Evolutionary conservation across 2,329 filamentous ascomycete genomes (phyloP).

Genomic region (Fusarium euwallaceae): DNA sequence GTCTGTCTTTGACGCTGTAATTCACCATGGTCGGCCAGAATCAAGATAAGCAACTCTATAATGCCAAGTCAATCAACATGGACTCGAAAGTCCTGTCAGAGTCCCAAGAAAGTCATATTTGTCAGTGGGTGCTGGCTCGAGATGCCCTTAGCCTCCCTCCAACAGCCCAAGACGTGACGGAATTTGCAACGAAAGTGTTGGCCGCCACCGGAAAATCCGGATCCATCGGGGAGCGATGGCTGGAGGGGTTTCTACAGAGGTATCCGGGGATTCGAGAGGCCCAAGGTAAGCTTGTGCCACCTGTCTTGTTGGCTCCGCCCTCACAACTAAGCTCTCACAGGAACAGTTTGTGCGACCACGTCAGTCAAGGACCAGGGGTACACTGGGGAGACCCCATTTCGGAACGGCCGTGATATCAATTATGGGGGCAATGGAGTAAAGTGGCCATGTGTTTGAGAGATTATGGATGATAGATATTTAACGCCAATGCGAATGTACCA

Average conservation of each 20-base stretch:
- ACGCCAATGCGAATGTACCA: not conserved
- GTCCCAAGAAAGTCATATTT: not conserved
- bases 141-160: not conserved
- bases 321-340: not conserved
- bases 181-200: not conserved
- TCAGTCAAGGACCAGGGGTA: not conserved
- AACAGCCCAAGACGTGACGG: not conserved
- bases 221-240: not conserved
- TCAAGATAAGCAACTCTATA: not conserved
- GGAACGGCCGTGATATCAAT: not conserved
- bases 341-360: not conserved
- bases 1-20: not conserved
- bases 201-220: not conserved
- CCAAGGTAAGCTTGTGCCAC: not conserved
- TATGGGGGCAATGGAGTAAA: not conserved
- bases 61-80: no score
- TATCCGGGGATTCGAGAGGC: not conserved
- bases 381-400: not conserved
- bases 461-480: not conserved
- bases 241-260: not conserved
- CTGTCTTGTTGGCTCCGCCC: not conserved
- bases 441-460: not conserved
- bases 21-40: not conserved
- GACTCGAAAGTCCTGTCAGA: not conserved
- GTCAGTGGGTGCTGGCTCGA: not conserved